Conservation (phyloP, 1,284 basidiomycete genomes). For the Cryptococcus amylolentus region DNA sequence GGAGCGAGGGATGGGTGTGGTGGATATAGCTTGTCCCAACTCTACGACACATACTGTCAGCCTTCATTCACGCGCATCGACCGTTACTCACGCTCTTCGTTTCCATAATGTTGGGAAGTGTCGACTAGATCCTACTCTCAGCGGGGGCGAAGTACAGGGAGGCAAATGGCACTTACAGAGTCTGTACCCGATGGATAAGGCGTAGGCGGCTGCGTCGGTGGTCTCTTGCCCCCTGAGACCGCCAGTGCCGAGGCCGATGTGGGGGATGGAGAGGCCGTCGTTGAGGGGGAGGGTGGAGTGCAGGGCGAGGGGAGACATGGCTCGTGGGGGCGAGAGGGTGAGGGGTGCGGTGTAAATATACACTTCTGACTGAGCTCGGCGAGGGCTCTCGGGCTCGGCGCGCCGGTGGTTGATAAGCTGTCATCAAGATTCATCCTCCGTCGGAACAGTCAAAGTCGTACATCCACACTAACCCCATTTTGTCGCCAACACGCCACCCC, state of each 20-base stretch:
- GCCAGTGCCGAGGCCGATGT: slow-evolving; percentile 63
- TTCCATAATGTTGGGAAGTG: slow-evolving; percentile 64
- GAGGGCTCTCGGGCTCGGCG: too few species aligned
- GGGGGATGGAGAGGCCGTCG: slow-evolving; percentile 56
- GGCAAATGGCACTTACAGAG: slow-evolving; percentile 1
- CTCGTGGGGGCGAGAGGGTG: too few species aligned
- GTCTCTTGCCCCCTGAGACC: slow-evolving; percentile 19
- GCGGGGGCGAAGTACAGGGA: background rate
- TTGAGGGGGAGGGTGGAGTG: slow-evolving; percentile 29
- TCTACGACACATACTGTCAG: slow-evolving; percentile 9
- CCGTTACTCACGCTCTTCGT: slow-evolving; percentile 56
- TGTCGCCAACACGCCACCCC: too few species aligned
- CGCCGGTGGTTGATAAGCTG: too few species aligned
- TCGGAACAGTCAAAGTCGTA: too few species aligned
- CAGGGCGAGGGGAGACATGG: slow-evolving; percentile 15
- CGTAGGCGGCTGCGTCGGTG: slow-evolving; percentile 59
- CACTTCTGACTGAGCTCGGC: too few species aligned
- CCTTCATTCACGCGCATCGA: slow-evolving; percentile 3
- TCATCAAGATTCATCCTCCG: too few species aligned
- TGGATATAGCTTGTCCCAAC: slow-evolving; percentile 23
- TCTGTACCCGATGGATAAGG: slow-evolving; percentile 66
- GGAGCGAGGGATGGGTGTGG: slow-evolving; percentile 32
- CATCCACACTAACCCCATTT: too few species aligned
- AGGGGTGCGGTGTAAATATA: too few species aligned
- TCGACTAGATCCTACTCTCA: slow-evolving; percentile 23